Percentiles rank a stretch among this genome's conserved stretches.
Conservation (phyloP, 345 rosid genomes). For the Linum lewisii region DNA sequence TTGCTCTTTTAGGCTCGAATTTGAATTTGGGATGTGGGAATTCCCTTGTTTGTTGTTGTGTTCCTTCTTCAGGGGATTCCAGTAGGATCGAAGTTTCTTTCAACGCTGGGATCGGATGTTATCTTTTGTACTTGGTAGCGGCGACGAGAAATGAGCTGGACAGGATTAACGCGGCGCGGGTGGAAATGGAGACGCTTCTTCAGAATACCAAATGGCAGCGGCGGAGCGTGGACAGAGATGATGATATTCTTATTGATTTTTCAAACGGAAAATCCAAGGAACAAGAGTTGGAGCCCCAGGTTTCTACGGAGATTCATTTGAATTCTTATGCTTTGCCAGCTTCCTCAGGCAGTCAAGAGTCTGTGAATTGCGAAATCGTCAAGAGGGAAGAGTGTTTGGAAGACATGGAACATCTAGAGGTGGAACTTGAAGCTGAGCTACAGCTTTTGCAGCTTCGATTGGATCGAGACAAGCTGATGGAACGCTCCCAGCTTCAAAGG, state of each 20-base stretch:
- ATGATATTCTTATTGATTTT: slow-evolving; percentile 15
- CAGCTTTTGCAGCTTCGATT: slow-evolving; percentile 47
- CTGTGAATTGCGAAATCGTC: slow-evolving; percentile 16
- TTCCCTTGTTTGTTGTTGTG: background rate
- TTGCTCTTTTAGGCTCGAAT: background rate
- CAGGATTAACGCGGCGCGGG: slow-evolving; percentile 37
- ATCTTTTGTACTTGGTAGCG: slow-evolving; percentile 40
- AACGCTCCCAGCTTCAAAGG: slow-evolving; percentile 16
- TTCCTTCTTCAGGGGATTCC: slow-evolving; percentile 17
- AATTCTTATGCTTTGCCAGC: slow-evolving; percentile 21
- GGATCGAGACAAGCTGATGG: slow-evolving; percentile 23
- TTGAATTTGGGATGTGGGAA: background rate
- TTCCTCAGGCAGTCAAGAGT: slow-evolving; percentile 22
- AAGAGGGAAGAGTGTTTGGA: slow-evolving; percentile 21
- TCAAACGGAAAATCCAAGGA: slow-evolving; percentile 23
- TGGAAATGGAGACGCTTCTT: slow-evolving; percentile 44
- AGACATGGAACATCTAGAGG: slow-evolving; percentile 57
- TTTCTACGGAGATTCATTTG: slow-evolving; percentile 1
- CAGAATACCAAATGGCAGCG: slow-evolving; percentile 15
- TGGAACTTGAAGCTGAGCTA: slow-evolving; percentile 65
- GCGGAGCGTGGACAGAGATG: slow-evolving; percentile 16
- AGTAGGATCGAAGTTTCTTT: slow-evolving; percentile 24
- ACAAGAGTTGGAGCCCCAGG: slow-evolving; percentile 14
- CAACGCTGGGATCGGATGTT: slow-evolving; percentile 44
- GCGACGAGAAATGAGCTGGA: slow-evolving; percentile 49